Conservation (phyloP, 1,284 basidiomycete species). For the Ganoderma lucidum region DNA sequence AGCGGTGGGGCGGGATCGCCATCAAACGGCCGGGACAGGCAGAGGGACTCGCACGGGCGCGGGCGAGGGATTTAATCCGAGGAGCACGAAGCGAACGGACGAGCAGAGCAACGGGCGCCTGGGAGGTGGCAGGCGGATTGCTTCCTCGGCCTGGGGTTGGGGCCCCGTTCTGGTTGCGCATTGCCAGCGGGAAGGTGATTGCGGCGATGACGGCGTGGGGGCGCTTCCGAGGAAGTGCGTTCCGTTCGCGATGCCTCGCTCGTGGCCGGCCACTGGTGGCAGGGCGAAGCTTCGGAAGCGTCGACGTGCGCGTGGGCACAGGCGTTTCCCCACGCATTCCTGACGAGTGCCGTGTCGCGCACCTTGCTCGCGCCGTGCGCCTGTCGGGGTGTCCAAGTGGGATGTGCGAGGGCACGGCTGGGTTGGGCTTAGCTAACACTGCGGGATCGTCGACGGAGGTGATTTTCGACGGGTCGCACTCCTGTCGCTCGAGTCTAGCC, state of each 20-base stretch:
- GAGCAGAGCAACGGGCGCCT: background rate
- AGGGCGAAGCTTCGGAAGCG: slow-evolving; percentile 4
- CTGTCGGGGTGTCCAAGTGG: background rate
- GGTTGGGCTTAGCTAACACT: background rate
- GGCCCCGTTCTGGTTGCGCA: slow-evolving; percentile 1
- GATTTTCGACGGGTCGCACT: slow-evolving; percentile 1
- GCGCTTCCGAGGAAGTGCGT: slow-evolving; percentile 5
- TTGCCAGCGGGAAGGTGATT: slow-evolving; percentile 3
- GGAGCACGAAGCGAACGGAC: slow-evolving; percentile 9
- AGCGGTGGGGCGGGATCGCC: slow-evolving; percentile 11
- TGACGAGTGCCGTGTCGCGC: background rate
- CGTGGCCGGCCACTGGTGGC: background rate
- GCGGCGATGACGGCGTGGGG: slow-evolving; percentile 1
- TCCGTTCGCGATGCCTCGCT: slow-evolving; percentile 10
- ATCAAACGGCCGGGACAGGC: slow-evolving; percentile 1
- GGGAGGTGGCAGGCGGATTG: background rate
- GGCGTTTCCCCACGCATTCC: background rate
- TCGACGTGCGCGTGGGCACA: background rate
- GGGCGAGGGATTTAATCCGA: background rate
- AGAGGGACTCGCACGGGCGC: background rate
- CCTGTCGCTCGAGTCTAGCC: background rate
- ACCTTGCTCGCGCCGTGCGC: background rate
- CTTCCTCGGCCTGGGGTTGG: background rate
- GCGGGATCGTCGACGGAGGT: slow-evolving; percentile 4
- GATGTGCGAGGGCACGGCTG: background rate